Conservation (phyloP, 2,329 filamentous ascomycete species). For the Mycosphaerella sp. region DNA sequence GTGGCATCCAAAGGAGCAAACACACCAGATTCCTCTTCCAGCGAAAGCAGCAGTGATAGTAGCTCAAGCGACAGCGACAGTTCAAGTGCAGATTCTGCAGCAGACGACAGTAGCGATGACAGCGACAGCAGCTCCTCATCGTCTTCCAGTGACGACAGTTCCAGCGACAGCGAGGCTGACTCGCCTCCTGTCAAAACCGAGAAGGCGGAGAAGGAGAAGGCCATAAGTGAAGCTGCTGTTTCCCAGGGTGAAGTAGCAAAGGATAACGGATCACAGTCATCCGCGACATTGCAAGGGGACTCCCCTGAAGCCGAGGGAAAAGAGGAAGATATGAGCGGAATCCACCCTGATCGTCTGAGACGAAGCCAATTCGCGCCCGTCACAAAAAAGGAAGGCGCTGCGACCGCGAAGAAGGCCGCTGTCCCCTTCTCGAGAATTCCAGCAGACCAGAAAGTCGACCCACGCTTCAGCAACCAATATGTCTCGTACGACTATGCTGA, state of each 20-base stretch:
- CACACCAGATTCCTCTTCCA: constrained; percentile 21
- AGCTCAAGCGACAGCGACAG: constrained; percentile 19
- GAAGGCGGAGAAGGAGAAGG: constrained; percentile 17
- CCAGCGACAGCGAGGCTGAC: constrained; percentile 6
- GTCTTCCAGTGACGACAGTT: constrained; percentile 6
- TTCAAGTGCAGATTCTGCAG: constrained; percentile 25
- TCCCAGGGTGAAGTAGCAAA: not conserved
- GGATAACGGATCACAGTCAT: constrained; percentile 24
- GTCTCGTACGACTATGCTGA: constrained; percentile 82
- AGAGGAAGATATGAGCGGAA: constrained; percentile 28
- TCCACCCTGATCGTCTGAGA: constrained; percentile 37
- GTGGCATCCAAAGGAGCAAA: constrained; percentile 18
- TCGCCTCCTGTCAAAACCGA: constrained; percentile 16
- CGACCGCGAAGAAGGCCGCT: constrained; percentile 48
- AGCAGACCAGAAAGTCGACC: constrained; percentile 61
- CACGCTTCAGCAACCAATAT: constrained; percentile 73
- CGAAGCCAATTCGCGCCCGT: constrained; percentile 9
- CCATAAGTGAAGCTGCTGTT: not conserved
- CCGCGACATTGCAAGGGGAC: constrained; percentile 28
- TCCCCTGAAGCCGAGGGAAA: constrained; percentile 16
- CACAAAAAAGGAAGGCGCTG: constrained; percentile 22
- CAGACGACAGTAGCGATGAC: constrained; percentile 15
- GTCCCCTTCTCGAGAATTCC: constrained; percentile 73
- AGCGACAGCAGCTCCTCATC: constrained; percentile 16
- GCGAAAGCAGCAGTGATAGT: constrained; percentile 20